A percentile compares a stretch with the other conserved stretches of the same genome.
These are phyloP conservation scores for Cnidoscolus chayamansa DNA, from an alignment of 441 rosid genomes.

Conservation along the genomic window DNA sequence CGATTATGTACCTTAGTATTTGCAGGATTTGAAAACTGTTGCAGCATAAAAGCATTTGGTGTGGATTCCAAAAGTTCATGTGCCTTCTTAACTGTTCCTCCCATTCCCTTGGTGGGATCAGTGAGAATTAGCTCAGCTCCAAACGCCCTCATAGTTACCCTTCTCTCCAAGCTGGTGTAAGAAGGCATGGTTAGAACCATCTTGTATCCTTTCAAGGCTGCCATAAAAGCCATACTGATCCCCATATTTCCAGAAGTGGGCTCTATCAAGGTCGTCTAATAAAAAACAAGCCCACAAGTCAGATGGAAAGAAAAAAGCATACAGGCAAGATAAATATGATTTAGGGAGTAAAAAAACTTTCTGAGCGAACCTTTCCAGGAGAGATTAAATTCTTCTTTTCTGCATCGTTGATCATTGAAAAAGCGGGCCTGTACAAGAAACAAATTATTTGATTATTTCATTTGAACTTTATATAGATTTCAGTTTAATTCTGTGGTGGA, in stretches of 20 bases:
- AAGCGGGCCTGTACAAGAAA: slow-evolving; percentile 56
- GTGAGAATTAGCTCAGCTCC: slow-evolving; percentile 87
- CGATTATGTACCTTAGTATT: slow-evolving; percentile 53
- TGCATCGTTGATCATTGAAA: slow-evolving; percentile 73
- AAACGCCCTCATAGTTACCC: slow-evolving; percentile 85
- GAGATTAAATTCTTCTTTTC: slow-evolving; percentile 64
- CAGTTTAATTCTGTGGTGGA: neutral
- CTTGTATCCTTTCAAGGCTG: slow-evolving; percentile 81
- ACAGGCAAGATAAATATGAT: neutral
- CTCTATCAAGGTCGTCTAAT: slow-evolving; percentile 78
- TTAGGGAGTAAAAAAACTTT: neutral
- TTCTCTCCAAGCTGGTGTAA: slow-evolving; percentile 90
- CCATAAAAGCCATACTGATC: slow-evolving; percentile 88
- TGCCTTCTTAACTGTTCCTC: slow-evolving; percentile 89
- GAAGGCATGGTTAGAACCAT: slow-evolving; percentile 94
- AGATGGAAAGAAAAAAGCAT: neutral
- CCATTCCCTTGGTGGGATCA: slow-evolving; percentile 93
- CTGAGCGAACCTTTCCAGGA: slow-evolving; percentile 62
- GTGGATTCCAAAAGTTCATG: slow-evolving; percentile 65
- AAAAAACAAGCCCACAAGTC: slow-evolving; percentile 1
- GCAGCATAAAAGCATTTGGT: slow-evolving; percentile 70
- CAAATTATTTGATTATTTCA: neutral
- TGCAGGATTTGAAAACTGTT: slow-evolving; percentile 84
- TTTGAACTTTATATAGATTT: neutral
- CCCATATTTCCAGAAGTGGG: slow-evolving; percentile 97